Conservation (phyloP, 805 yeast genomes). For the Candida arabinofermentans region DNA sequence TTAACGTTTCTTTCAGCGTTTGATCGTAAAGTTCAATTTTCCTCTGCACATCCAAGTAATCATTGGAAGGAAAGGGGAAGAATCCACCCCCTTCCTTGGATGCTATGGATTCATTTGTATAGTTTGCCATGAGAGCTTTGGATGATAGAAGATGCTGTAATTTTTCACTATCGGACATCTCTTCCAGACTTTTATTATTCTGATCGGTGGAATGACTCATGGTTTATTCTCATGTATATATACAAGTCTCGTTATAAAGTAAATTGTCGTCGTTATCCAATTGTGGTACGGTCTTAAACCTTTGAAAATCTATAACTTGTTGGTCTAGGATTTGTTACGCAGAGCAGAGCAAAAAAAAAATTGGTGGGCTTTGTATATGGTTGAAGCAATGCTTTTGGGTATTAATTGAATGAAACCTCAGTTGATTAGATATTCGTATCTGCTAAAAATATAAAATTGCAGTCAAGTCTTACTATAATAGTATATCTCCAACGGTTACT, state of each 20-base stretch:
- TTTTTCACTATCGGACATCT: constrained; percentile 17
- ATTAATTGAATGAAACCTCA: too few species aligned
- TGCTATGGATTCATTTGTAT: neutral
- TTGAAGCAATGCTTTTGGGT: too few species aligned
- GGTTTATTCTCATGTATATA: neutral
- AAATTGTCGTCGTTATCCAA: neutral
- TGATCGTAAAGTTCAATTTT: constrained; percentile 17
- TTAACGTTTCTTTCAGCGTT: constrained; percentile 16
- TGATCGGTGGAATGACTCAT: constrained; percentile 1
- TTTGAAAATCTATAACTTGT: too few species aligned
- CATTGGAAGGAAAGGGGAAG: constrained; percentile 9
- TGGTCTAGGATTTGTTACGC: too few species aligned
- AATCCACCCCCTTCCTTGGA: neutral
- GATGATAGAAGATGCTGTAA: constrained; percentile 14
- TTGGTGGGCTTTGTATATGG: too few species aligned
- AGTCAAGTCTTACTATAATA: too few species aligned
- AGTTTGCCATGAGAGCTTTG: constrained; percentile 10
- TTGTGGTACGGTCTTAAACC: neutral
- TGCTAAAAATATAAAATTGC: too few species aligned
- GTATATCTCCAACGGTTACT: too few species aligned
- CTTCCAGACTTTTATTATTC: constrained; percentile 2
- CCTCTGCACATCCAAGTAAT: constrained; percentile 13
- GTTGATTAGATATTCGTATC: too few species aligned
- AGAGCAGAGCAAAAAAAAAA: too few species aligned
- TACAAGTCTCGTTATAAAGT: neutral